A percentile compares a stretch with the other conserved stretches of the same genome.
Evolutionary conservation across 192 early-diverging fungal genomes (phyloP).

Genomic region (Irineochytrium annulatum): DNA sequence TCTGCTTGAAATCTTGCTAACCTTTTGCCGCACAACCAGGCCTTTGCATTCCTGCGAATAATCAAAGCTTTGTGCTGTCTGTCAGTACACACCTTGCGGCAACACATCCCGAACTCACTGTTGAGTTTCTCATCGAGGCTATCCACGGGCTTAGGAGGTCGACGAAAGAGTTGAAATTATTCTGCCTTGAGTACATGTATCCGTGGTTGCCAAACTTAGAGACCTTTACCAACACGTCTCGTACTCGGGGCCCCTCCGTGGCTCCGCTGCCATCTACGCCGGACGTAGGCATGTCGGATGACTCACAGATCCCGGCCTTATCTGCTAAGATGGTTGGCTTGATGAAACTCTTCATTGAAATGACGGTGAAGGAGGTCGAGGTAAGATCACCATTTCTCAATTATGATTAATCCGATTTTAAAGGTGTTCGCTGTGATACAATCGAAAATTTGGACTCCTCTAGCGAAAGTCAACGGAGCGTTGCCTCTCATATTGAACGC

Average conservation of each 20-base stretch:
- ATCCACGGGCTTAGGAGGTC: conserved; percentile 75
- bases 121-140: conserved; percentile 85
- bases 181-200: conserved; percentile 82
- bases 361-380: conserved; percentile 77
- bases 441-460: conserved; percentile 75
- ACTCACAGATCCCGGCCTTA: conserved; percentile 28
- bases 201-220: conserved; percentile 85
- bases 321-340: conserved; percentile 64
- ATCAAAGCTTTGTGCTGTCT: conserved; percentile 71
- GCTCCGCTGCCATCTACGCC: not conserved
- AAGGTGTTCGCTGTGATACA: conserved; percentile 81
- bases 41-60: conserved; percentile 87
- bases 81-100: conserved; percentile 79
- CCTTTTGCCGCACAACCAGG: conserved; percentile 38
- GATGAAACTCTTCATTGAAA: conserved; percentile 70
- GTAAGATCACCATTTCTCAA: conserved; percentile 33
- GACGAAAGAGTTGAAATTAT: conserved; percentile 63
- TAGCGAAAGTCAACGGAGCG: conserved; percentile 77
- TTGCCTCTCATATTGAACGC: conserved; percentile 75
- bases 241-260: not conserved
- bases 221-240: not conserved
- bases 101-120: conserved; percentile 72
- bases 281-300: conserved; percentile 26
- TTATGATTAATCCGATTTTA: not conserved
- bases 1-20: not conserved